phyloP scores from a whole-genome alignment of 1,284 basidiomycete species.

The Malassezia sympodialis region DNA sequence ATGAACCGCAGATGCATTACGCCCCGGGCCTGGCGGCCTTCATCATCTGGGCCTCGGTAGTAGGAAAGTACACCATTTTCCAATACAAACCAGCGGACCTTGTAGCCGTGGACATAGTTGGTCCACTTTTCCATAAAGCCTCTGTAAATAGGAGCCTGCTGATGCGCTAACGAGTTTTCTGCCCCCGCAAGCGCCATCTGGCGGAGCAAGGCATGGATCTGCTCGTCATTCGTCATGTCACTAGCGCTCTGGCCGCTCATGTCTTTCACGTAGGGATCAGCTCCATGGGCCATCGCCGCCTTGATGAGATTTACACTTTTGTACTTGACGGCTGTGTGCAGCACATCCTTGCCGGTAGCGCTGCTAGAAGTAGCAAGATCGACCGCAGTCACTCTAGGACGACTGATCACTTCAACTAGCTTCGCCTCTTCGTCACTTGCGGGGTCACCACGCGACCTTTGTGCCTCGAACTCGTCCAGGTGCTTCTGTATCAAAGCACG shows the following conservation, averaged over 20 bases:
- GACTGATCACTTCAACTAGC: constrained; percentile 25
- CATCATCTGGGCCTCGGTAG: constrained; percentile 84
- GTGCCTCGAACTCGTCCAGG: constrained; percentile 51
- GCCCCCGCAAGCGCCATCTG: constrained; percentile 54
- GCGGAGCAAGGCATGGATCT: constrained; percentile 68
- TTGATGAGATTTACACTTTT: constrained; percentile 75
- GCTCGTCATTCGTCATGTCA: constrained; percentile 62
- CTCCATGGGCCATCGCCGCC: constrained; percentile 69
- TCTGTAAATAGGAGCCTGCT: constrained; percentile 38
- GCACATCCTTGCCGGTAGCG: constrained; percentile 58
- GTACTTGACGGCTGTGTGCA: constrained; percentile 77
- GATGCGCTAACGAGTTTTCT: constrained; percentile 48
- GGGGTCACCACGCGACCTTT: constrained; percentile 29
- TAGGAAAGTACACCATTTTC: constrained; percentile 66
- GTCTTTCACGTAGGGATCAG: constrained; percentile 81
- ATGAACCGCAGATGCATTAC: constrained; percentile 80
- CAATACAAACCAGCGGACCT: constrained; percentile 86
- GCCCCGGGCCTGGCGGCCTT: constrained; percentile 72
- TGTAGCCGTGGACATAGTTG: constrained; percentile 81
- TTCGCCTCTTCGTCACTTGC: constrained; percentile 62
- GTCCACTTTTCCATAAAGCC: constrained; percentile 64
- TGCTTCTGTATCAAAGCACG: constrained; percentile 67
- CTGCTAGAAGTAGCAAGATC: constrained; percentile 32
- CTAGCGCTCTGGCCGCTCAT: constrained; percentile 64
- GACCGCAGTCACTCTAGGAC: constrained; percentile 26